Percentiles rank a stretch among this genome's conserved stretches.
These are phyloP conservation scores for Cokeromyces recurvatus DNA, from an alignment of 371 early-diverging fungal species.

Conservation along the genomic window DNA sequence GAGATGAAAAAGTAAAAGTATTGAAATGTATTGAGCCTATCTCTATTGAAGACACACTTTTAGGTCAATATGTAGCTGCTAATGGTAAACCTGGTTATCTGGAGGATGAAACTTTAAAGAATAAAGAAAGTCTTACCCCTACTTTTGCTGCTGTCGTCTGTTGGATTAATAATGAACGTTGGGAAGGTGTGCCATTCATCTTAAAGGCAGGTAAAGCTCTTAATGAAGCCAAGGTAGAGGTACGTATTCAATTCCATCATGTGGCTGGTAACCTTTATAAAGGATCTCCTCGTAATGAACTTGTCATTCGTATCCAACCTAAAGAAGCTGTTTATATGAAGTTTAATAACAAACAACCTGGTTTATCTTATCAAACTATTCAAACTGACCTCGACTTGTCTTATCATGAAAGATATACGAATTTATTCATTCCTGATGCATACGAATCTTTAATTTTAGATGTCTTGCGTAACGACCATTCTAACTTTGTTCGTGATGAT, in stretches of 20 bases:
- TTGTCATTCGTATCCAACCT: slow-evolving; percentile 95
- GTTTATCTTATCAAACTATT: slow-evolving; percentile 60
- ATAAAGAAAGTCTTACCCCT: slow-evolving; percentile 74
- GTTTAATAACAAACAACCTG: slow-evolving; percentile 92
- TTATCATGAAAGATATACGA: slow-evolving; percentile 81
- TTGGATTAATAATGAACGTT: slow-evolving; percentile 90
- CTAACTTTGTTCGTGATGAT: slow-evolving; percentile 96
- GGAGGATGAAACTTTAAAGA: slow-evolving; percentile 89
- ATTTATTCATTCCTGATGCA: slow-evolving; percentile 91
- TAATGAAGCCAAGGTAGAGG: slow-evolving; percentile 88
- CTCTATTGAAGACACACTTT: slow-evolving; percentile 67
- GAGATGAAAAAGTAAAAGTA: slow-evolving; percentile 90
- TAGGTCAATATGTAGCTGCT: slow-evolving; percentile 89
- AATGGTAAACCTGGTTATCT: slow-evolving; percentile 82
- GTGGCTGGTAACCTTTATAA: slow-evolving; percentile 75
- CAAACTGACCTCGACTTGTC: slow-evolving; percentile 91
- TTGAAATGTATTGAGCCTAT: slow-evolving; percentile 79
- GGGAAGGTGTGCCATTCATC: slow-evolving; percentile 96
- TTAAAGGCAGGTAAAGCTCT: slow-evolving; percentile 96
- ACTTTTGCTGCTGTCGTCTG: slow-evolving; percentile 91
- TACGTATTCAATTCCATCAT: slow-evolving; percentile 94
- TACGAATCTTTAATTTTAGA: slow-evolving; percentile 94
- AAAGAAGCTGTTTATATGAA: slow-evolving; percentile 97
- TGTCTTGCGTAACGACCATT: slow-evolving; percentile 84
- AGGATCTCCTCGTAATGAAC: slow-evolving; percentile 83